Evolutionary conservation across 2,329 filamentous ascomycete species (phyloP), one percentile per base, ranked within the genome.

Genomic region (Drechslerella dactyloides): DNA sequence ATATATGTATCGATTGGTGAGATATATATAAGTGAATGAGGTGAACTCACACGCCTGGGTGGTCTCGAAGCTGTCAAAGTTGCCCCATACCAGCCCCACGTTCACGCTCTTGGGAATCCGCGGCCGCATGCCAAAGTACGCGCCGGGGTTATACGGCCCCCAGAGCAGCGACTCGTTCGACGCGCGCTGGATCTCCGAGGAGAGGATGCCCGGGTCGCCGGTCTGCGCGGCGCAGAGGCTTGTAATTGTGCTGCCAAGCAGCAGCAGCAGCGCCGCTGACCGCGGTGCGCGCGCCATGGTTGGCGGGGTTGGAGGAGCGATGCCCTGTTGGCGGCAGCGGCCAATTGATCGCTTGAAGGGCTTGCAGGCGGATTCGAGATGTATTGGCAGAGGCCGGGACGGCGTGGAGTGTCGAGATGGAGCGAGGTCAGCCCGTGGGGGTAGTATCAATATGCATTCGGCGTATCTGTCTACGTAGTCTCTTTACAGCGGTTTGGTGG

Each of bases 81-180:
- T 89, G 3, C 88, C 87, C 94, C 94, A 99, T 82, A 97, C 86
- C 78, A 99, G 82, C 0, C 90, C 92, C 1, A 90, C 87, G 80
- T 89, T 87, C 75, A 97, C 80, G 76, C 90, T 93, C 78, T 93
- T 87, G 0, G 93, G 89, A 55, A 93, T 84, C 68, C 92, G 85
- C 51, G 93, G 91, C 19, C 91, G 85, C 37, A 96, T 86, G 1
- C 93, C 93, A 82, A 97, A 97, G 81, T 97, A 97, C 50, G 97
- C 81, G 78, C 97, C 97, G 0, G 93, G 90, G 76, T 91, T 87
- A 81, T 97, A 99, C 1, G 94, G 91, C 0, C 94, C 94, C 94
- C 94, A 99, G 82, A 97, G 84, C 76, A 99, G 83, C 77, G 89
- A 93, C 78, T 96, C 85, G 80, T 97, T 96, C 5, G 68, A 72